Percentiles rank a stretch among this genome's conserved stretches.
Evolutionary conservation across 352 stramenopile genomes (phyloP).

Genomic region (Nothophytophthora sp.): DNA sequence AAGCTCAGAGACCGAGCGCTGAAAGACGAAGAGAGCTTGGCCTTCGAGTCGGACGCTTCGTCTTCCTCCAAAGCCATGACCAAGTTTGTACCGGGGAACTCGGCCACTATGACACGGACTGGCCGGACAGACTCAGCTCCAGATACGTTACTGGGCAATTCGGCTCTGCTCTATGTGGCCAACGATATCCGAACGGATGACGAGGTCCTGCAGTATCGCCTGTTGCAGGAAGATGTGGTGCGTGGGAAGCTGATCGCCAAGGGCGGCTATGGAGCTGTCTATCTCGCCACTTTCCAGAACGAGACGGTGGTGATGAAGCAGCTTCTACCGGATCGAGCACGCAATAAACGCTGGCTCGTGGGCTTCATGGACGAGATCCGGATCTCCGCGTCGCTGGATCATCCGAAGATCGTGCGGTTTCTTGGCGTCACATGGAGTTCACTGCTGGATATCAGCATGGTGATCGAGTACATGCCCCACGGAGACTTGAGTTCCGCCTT

Average conservation of each 20-base stretch:
- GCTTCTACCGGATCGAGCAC: slow-evolving; percentile 33
- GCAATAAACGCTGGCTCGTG: slow-evolving; percentile 29
- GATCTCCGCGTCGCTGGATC: slow-evolving; percentile 36
- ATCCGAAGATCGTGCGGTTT: slow-evolving; percentile 51
- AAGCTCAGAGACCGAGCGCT: slow-evolving; percentile 28
- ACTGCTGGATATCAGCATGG: slow-evolving; percentile 50
- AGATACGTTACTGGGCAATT: slow-evolving; percentile 14
- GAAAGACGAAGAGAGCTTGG: slow-evolving; percentile 22
- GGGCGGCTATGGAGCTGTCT: slow-evolving; percentile 65
- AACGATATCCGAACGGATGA: slow-evolving; percentile 77
- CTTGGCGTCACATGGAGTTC: slow-evolving; percentile 56
- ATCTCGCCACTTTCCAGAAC: slow-evolving; percentile 45
- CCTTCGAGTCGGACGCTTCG: slow-evolving; percentile 18
- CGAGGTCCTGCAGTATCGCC: slow-evolving; percentile 45
- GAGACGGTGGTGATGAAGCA: slow-evolving; percentile 51
- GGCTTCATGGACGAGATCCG: slow-evolving; percentile 52
- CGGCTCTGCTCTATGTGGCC: slow-evolving; percentile 23
- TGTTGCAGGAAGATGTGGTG: slow-evolving; percentile 52
- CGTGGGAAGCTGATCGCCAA: slow-evolving; percentile 40
- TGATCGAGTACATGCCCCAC: slow-evolving; percentile 50
- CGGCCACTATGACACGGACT: slow-evolving; percentile 23
- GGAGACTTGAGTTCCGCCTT: slow-evolving; percentile 49
- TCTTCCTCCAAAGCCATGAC: slow-evolving; percentile 30
- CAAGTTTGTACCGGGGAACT: slow-evolving; percentile 21
- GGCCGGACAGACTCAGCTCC: slow-evolving; percentile 25